Conservation (phyloP, 805 yeast species). For the Sugiyamaella boreocaroliniensis region DNA sequence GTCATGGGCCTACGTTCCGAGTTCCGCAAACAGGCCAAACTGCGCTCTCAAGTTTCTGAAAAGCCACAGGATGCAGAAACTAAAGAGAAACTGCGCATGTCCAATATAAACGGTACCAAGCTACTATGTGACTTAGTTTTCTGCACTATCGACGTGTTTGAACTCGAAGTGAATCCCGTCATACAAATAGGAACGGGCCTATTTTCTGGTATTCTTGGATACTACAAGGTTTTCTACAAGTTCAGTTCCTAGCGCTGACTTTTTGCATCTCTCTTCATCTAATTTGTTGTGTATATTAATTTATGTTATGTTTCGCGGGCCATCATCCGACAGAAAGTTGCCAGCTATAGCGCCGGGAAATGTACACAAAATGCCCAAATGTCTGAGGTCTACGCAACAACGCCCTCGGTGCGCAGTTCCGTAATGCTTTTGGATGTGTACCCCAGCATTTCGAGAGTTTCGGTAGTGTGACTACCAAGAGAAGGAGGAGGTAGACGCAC, state of each 20-base stretch:
- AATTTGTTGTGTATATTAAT: background rate
- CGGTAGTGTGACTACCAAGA: conserved; percentile 35
- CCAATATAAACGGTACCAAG: conserved; percentile 18
- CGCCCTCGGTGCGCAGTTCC: conserved; percentile 24
- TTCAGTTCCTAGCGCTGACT: background rate
- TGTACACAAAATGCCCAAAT: background rate
- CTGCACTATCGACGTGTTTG: conserved; percentile 25
- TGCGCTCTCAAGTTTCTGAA: background rate
- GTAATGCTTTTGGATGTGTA: conserved; percentile 19
- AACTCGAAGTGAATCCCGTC: conserved; percentile 14
- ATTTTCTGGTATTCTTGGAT: conserved; percentile 20
- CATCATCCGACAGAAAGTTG: too few species aligned
- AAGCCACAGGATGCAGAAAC: background rate
- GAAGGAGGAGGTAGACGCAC: conserved; percentile 34
- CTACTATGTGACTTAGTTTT: conserved; percentile 25
- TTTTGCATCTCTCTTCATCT: background rate
- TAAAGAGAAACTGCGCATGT: conserved; percentile 1
- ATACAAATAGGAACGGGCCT: conserved; percentile 24
- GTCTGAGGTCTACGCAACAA: conserved; percentile 7
- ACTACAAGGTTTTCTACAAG: conserved; percentile 18
- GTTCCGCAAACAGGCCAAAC: conserved; percentile 3
- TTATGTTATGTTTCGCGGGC: background rate
- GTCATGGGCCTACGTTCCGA: conserved; percentile 16
- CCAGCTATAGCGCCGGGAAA: background rate
- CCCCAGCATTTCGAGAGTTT: conserved; percentile 27